These are phyloP conservation scores for Claviceps citrina DNA, from an alignment of 2,329 filamentous ascomycete genomes.

Conservation along the genomic window DNA sequence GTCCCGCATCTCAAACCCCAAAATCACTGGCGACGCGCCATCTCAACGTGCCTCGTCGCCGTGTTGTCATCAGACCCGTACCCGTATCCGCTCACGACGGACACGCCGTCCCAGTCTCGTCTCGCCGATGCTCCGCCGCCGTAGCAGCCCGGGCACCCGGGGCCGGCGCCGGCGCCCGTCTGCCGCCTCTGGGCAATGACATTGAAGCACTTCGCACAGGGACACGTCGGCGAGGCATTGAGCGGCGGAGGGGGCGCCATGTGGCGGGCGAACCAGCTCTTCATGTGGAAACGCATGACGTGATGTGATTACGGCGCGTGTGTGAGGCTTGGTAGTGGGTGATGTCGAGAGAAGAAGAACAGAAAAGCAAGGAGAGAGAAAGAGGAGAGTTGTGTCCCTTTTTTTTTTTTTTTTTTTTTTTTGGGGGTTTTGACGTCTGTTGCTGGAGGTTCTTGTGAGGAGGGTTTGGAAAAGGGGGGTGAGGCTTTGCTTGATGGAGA, in stretches of 20 bases:
- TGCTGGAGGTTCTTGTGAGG: too few relatives aligned
- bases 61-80: not conserved
- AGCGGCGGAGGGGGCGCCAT: constrained; percentile 24
- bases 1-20: too few relatives aligned
- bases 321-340: too few relatives aligned
- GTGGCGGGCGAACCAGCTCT: constrained; percentile 26
- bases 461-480: too few relatives aligned
- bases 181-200: constrained; percentile 1
- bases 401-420: too few relatives aligned
- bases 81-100: not conserved
- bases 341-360: too few relatives aligned
- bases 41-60: not conserved
- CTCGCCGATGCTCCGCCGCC: not conserved
- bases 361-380: too few relatives aligned
- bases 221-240: constrained; percentile 19
- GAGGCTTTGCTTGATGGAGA: too few relatives aligned
- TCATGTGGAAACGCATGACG: constrained; percentile 17
- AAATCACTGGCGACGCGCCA: too few relatives aligned
- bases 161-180: not conserved
- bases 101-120: not conserved
- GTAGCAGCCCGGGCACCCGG: not conserved
- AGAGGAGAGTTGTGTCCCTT: too few relatives aligned
- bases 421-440: too few relatives aligned
- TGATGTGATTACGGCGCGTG: not conserved
- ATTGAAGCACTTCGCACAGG: constrained; percentile 16